phyloP scores from a whole-genome alignment of 2,329 filamentous ascomycete species.

The Fusarium sp. region DNA sequence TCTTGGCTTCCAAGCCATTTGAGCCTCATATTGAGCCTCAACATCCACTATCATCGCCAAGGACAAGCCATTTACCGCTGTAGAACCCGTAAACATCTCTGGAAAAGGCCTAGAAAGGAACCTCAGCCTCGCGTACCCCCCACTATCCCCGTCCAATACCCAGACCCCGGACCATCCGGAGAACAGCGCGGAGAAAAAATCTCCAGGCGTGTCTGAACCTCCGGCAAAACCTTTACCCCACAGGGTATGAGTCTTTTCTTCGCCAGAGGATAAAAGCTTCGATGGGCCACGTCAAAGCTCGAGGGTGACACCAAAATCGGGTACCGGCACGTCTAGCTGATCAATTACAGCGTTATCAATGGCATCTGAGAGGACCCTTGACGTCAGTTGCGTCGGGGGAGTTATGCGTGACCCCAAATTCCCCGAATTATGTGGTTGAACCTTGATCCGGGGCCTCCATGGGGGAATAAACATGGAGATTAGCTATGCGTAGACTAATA shows the following conservation, averaged over 20 bases:
- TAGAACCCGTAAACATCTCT: neutral
- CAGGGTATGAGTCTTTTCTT: constrained; percentile 11
- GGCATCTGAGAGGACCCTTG: neutral
- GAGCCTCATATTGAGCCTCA: constrained; percentile 14
- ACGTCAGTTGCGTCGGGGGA: neutral
- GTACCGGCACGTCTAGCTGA: constrained; percentile 10
- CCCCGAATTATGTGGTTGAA: constrained; percentile 2
- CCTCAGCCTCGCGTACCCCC: neutral
- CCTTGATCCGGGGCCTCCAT: constrained; percentile 11
- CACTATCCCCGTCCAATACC: neutral
- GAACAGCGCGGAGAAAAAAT: constrained; percentile 1
- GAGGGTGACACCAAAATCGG: constrained; percentile 2
- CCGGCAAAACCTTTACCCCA: constrained; percentile 17
- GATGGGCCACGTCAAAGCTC: constrained; percentile 1
- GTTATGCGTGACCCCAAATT: neutral
- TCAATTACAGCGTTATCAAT: neutral
- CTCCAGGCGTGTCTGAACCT: neutral
- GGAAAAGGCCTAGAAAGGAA: neutral
- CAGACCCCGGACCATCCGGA: constrained; percentile 5
- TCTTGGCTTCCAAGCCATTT: neutral
- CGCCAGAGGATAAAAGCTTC: constrained; percentile 11
- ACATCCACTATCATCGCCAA: neutral
- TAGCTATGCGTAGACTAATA: neutral
- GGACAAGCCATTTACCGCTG: neutral
- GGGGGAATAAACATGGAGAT: constrained; percentile 2